A percentile compares a stretch with the other conserved stretches of the same genome.
Evolutionary conservation across 164 flowering plant genomes (phyloP).

Genomic region (Annona squamosa): DNA sequence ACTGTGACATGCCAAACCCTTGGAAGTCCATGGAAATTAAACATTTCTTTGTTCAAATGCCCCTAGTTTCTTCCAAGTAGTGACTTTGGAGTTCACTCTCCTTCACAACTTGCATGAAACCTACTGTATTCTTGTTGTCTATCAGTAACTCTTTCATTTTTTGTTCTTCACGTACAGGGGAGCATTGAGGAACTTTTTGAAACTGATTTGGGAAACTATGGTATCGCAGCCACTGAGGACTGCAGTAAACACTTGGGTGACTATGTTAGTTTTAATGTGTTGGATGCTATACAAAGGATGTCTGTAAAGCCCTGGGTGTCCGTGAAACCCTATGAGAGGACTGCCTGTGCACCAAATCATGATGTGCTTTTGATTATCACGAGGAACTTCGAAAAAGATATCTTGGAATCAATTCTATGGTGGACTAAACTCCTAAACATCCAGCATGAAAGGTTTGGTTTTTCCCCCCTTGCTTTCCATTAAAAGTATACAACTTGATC

Average conservation of each 20-base stretch:
- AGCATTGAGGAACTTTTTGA: constrained; percentile 29
- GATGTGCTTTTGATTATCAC: constrained; percentile 26
- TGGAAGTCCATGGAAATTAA: not conserved
- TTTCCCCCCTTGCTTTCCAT: not conserved
- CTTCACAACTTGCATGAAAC: not conserved
- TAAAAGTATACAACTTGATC: not conserved
- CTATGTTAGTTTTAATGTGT: constrained; percentile 23
- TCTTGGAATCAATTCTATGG: constrained; percentile 28
- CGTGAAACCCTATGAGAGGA: constrained; percentile 18
- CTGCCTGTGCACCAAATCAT: constrained; percentile 23
- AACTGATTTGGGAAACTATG: constrained; percentile 23
- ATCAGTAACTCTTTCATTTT: not conserved
- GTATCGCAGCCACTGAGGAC: constrained; percentile 32
- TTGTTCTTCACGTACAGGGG: constrained; percentile 17
- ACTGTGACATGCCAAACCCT: not conserved
- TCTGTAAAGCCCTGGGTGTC: constrained; percentile 36
- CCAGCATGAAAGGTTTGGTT: constrained; percentile 16
- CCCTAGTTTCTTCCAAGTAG: not conserved
- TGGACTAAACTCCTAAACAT: constrained; percentile 28
- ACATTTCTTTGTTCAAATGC: not conserved
- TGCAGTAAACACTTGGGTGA: constrained; percentile 21
- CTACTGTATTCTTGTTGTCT: not conserved
- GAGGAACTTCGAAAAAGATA: constrained; percentile 15
- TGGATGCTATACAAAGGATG: constrained; percentile 38
- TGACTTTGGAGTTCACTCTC: not conserved